phyloP scores from a whole-genome alignment of 805 yeast genomes.

The Candida vaughaniae region DNA sequence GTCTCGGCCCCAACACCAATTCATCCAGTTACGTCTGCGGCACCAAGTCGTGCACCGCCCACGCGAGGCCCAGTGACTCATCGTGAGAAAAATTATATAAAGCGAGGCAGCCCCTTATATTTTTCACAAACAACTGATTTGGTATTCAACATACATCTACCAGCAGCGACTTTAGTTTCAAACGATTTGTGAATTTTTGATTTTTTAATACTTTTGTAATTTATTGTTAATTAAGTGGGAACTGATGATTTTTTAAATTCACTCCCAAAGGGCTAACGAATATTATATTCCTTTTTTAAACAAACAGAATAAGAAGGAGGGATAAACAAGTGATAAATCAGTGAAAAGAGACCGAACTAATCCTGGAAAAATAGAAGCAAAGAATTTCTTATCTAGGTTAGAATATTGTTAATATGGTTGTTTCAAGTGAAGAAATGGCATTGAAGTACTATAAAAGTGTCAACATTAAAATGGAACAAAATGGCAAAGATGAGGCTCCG shows the following conservation, averaged over 20 bases:
- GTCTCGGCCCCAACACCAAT: not conserved
- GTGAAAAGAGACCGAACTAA: too few relatives aligned
- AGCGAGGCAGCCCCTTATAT: too few relatives aligned
- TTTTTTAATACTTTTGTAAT: too few relatives aligned
- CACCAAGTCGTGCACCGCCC: not conserved
- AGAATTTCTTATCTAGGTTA: too few relatives aligned
- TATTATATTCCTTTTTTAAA: not conserved
- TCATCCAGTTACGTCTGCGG: too few relatives aligned
- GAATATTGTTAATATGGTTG: constrained; percentile 3
- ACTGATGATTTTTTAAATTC: constrained; percentile 1
- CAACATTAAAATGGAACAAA: constrained; percentile 1
- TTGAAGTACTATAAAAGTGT: constrained; percentile 3
- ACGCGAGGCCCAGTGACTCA: constrained; percentile 4
- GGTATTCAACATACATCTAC: too few relatives aligned
- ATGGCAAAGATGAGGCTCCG: not conserved
- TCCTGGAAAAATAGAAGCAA: too few relatives aligned
- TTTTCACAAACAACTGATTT: too few relatives aligned
- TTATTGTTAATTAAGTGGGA: too few relatives aligned
- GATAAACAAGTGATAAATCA: not conserved
- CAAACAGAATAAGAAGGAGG: not conserved
- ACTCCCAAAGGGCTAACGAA: not conserved
- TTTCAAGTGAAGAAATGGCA: constrained; percentile 8
- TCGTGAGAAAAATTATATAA: constrained; percentile 6
- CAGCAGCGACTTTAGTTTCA: too few relatives aligned
- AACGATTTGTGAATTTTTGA: too few relatives aligned